These are phyloP conservation scores for Penicillium goetzii DNA, from an alignment of 495 filamentous ascomycete genomes.

Conservation along the genomic window DNA sequence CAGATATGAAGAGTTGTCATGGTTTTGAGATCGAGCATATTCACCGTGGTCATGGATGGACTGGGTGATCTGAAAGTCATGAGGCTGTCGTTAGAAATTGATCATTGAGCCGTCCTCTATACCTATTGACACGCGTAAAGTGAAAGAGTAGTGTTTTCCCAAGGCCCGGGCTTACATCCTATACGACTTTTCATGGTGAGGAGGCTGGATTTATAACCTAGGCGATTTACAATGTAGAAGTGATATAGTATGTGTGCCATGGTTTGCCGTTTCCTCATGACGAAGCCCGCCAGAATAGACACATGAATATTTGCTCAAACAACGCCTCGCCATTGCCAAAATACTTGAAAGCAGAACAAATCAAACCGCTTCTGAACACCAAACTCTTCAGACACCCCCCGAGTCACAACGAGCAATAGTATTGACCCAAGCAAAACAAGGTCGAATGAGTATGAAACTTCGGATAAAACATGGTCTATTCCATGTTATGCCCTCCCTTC, in stretches of 20 bases:
- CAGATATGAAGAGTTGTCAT: constrained; percentile 15
- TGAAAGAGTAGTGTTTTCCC: not conserved
- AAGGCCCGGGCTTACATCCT: not conserved
- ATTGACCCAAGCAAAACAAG: constrained; percentile 3
- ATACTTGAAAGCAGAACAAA: constrained; percentile 15
- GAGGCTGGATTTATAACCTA: not conserved
- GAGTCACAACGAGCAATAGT: not conserved
- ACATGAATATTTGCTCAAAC: constrained; percentile 33
- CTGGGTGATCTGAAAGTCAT: constrained; percentile 16
- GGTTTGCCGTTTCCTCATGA: constrained; percentile 14
- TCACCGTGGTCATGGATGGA: constrained; percentile 15
- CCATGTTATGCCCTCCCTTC: not conserved
- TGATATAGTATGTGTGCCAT: constrained; percentile 10
- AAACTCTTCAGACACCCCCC: constrained; percentile 15
- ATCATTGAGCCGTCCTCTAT: not conserved
- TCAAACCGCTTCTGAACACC: constrained; percentile 42
- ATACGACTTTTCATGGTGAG: not conserved
- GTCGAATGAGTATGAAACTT: not conserved
- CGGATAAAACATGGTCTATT: constrained; percentile 13
- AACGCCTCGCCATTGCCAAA: constrained; percentile 46
- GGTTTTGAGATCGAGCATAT: constrained; percentile 22
- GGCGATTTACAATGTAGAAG: not conserved
- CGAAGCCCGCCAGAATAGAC: constrained; percentile 21
- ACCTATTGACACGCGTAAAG: not conserved
- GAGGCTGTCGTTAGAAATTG: constrained; percentile 7